A percentile compares a stretch with the other conserved stretches of the same genome.
Conservation (phyloP, 148 eudicot species). For the Camellia lanceoleosa region DNA sequence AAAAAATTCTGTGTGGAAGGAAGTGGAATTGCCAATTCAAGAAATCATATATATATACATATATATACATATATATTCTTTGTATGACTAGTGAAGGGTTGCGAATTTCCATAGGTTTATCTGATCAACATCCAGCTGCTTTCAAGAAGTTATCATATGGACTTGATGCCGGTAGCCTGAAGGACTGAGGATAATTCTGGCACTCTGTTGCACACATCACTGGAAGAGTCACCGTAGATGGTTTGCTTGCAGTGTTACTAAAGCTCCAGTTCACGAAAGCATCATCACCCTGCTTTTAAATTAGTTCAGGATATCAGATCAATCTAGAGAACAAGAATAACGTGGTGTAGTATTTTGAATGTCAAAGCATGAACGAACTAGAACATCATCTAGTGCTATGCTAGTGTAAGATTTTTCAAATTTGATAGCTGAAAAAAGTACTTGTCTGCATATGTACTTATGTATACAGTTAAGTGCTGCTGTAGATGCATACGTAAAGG, state of each 20-base stretch:
- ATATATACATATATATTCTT: neutral
- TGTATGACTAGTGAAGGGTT: too few relatives aligned
- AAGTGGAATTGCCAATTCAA: neutral
- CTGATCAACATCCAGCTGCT: slow-evolving; percentile 65
- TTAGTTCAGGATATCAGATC: slow-evolving; percentile 5
- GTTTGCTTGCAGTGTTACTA: slow-evolving; percentile 15
- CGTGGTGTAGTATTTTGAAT: neutral
- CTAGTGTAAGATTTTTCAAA: neutral
- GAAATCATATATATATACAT: neutral
- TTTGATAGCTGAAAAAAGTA: neutral
- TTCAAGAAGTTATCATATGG: slow-evolving; percentile 79
- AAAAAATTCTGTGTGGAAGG: neutral
- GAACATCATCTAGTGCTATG: neutral
- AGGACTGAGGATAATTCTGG: slow-evolving; percentile 46
- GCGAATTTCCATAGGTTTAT: neutral
- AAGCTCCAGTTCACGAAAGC: slow-evolving; percentile 39
- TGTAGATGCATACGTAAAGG: neutral
- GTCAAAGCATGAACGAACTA: neutral
- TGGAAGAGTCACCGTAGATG: slow-evolving; percentile 15
- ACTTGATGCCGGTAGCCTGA: slow-evolving; percentile 63
- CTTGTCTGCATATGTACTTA: neutral
- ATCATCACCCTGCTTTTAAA: slow-evolving; percentile 46
- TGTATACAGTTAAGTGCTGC: neutral
- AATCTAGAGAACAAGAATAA: neutral
- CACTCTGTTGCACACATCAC: slow-evolving; percentile 45